Evolutionary conservation across 805 yeast genomes (phyloP).

Genomic region (Sungouiella blattae): DNA sequence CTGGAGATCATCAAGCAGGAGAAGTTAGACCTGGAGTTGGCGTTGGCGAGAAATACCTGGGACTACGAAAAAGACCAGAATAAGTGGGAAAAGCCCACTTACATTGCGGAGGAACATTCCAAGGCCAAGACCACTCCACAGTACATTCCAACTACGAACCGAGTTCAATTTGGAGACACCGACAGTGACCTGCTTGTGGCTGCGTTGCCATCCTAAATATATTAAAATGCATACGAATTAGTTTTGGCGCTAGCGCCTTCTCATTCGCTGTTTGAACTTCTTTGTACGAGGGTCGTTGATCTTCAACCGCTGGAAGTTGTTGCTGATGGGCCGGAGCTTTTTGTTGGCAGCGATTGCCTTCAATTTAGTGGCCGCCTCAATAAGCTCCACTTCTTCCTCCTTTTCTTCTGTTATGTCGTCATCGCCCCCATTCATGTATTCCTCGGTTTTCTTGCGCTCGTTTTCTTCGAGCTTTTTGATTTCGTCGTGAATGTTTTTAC

Average conservation of each 20-base stretch:
- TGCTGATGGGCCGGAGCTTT: constrained; percentile 33
- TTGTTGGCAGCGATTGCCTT: constrained; percentile 11
- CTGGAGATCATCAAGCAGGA: constrained; percentile 28
- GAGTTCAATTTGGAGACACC: constrained; percentile 12
- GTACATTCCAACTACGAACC: no score
- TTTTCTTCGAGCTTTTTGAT: constrained; percentile 32
- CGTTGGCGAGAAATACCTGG: constrained; percentile 46
- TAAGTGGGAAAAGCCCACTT: constrained; percentile 55
- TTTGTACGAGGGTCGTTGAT: constrained; percentile 45
- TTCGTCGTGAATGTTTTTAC: constrained; percentile 41
- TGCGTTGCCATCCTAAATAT: constrained; percentile 10
- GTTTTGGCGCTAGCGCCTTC: constrained; percentile 16
- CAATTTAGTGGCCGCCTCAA: constrained; percentile 13
- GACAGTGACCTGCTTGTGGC: constrained; percentile 15
- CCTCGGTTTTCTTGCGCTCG: constrained; percentile 18
- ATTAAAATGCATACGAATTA: neutral
- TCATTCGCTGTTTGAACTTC: constrained; percentile 39
- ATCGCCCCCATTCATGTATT: constrained; percentile 18
- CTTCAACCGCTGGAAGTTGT: constrained; percentile 52
- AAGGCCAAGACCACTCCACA: no score
- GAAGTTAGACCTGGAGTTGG: constrained; percentile 24
- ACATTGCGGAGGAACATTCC: no score
- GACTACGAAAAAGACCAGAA: constrained; percentile 53
- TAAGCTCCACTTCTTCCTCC: constrained; percentile 12
- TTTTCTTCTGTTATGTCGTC: constrained; percentile 11